phyloP scores from a whole-genome alignment of 306 rosid genomes.

The Ochetophila trinervis region DNA sequence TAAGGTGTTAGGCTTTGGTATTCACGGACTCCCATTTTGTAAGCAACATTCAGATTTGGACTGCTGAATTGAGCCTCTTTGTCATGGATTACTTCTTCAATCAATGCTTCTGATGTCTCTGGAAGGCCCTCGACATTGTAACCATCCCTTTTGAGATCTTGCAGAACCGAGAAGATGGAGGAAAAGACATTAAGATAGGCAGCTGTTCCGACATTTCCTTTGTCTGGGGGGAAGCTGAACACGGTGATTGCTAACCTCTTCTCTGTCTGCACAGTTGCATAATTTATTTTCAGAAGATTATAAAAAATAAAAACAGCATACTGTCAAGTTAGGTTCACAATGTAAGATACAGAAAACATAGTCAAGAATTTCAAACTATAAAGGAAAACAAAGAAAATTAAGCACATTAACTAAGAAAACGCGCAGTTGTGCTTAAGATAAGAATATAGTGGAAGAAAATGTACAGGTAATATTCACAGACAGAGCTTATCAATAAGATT shows the following conservation, averaged over 20 bases:
- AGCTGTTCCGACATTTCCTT: constrained; percentile 97
- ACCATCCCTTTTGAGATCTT: constrained; percentile 79
- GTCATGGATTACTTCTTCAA: constrained; percentile 89
- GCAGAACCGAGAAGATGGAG: constrained; percentile 82
- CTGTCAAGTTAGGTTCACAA: not conserved
- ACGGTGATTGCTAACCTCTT: constrained; percentile 89
- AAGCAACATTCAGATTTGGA: constrained; percentile 85
- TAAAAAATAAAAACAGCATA: constrained; percentile 18
- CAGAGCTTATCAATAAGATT: not conserved
- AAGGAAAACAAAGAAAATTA: not conserved
- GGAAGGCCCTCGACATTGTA: constrained; percentile 90
- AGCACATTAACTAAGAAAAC: constrained; percentile 5
- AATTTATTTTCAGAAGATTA: constrained; percentile 8
- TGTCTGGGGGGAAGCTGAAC: constrained; percentile 99
- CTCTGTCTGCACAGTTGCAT: constrained; percentile 53
- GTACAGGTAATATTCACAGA: constrained; percentile 2
- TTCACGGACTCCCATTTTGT: constrained; percentile 88
- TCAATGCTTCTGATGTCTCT: constrained; percentile 86
- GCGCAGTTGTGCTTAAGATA: not conserved
- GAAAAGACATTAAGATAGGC: constrained; percentile 94
- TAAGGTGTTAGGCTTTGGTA: constrained; percentile 84
- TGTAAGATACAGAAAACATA: not conserved
- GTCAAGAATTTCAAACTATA: not conserved
- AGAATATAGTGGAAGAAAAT: not conserved
- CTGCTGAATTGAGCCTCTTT: constrained; percentile 99